Base-by-base conservation (phyloP, 768 basidiomycete genomes). In the Kwoniella heveanensis region DNA sequence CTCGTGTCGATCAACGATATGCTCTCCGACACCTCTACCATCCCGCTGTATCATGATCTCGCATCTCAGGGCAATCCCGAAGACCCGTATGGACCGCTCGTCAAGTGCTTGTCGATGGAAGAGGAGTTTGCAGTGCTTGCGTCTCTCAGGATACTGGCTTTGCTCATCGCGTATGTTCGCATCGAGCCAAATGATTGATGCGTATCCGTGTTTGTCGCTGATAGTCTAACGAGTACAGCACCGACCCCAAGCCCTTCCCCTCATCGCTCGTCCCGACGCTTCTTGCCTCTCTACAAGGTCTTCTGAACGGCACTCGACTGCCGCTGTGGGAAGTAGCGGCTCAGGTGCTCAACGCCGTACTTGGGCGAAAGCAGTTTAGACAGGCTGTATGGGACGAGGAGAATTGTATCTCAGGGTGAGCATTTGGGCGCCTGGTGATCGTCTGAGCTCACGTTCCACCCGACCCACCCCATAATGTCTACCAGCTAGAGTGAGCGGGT, bases 111-210 rank as follows among this genome's bases (percentile, higher is more conserved):
- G 51, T 88, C 90, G 39, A 86, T 88, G 13, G 88, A 88, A 69
- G 96, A 98, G 77, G 94, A 98, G 77, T 97, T 96, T 69, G 88
- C 91, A n/a, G 91, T 94, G 73, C 84, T 97, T 61, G 96, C 94
- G 76, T 84, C 89, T 12, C 85, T 89, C 0, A 90, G 95, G 74
- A 89, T 98, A 67, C 82, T 96, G 49, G 92, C 93, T 0, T 84
- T 94, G 32, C 84, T 97, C 24, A 85, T 95, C 37, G 87, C 89
- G 88, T 88, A 48, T 27, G 82, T 77, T n/a, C 39, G 39, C 39
- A 17, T 44, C 32, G 32, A 36, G 32, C 6, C 7, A 36, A 36
- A 7, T 7, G 13, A 13, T 7, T 6, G 32, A 36, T 7, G 32
- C 32, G 32, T 29, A 54, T 30, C 8, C 46, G 15, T 19, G 27